Percentiles rank a stretch among this genome's conserved stretches.
Evolutionary conservation across 768 basidiomycete species (phyloP).

Genomic region (Gymnopilus junonius): DNA sequence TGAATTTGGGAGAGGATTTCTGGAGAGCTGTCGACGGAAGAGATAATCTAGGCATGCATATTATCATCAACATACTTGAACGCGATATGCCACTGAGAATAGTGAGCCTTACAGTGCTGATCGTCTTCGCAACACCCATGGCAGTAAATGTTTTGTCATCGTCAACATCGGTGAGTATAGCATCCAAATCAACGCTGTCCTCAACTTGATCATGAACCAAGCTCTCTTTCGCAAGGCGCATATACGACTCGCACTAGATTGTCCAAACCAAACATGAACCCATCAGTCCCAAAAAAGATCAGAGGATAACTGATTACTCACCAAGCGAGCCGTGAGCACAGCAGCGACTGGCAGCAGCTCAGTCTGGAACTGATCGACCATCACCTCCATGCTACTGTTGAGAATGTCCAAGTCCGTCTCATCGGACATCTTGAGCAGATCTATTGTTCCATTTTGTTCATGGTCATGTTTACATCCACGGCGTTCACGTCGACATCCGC

Average conservation of each 20-base stretch:
- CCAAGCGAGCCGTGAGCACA: constrained; percentile 77
- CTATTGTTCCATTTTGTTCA: no score
- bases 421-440: constrained; percentile 87
- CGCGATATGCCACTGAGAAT: neutral
- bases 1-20: constrained; percentile 82
- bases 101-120: constrained; percentile 65
- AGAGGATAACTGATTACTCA: constrained; percentile 39
- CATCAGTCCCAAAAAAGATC: constrained; percentile 1
- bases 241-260: constrained; percentile 77
- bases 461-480: neutral
- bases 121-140: constrained; percentile 88
- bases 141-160: constrained; percentile 89
- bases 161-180: constrained; percentile 57
- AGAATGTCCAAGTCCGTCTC: constrained; percentile 89
- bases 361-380: constrained; percentile 85
- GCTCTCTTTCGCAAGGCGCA: constrained; percentile 76
- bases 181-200: constrained; percentile 58
- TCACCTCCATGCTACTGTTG: constrained; percentile 80
- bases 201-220: constrained; percentile 58
- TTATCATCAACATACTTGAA: neutral
- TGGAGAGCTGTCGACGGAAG: constrained; percentile 70
- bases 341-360: constrained; percentile 87
- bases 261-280: neutral
- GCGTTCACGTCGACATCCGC: neutral
- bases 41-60: constrained; percentile 58